phyloP scores from a whole-genome alignment of 2,329 filamentous ascomycete species.

The Penicillium sp. region DNA sequence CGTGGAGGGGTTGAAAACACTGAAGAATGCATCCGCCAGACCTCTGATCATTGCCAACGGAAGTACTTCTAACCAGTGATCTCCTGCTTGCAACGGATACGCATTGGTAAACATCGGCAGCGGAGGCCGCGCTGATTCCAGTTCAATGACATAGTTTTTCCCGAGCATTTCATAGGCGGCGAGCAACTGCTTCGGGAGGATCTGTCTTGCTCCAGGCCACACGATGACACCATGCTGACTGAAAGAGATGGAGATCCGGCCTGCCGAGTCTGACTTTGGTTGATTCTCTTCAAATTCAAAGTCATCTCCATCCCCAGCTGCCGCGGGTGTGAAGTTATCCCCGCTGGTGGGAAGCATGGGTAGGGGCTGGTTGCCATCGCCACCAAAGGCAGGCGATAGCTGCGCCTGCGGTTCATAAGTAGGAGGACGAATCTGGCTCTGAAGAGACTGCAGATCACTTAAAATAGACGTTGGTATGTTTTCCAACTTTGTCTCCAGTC shows the following conservation, averaged over 20 bases:
- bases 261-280: constrained; percentile 30
- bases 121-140: constrained; percentile 48
- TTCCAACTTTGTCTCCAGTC: constrained; percentile 54
- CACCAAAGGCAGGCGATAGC: constrained; percentile 14
- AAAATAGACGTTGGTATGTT: constrained; percentile 40
- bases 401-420: constrained; percentile 17
- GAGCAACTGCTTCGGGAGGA: constrained; percentile 45
- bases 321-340: constrained; percentile 29
- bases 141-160: constrained; percentile 50
- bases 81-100: constrained; percentile 34
- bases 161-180: constrained; percentile 39
- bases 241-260: constrained; percentile 46
- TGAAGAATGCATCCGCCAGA: constrained; percentile 54
- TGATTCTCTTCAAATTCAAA: constrained; percentile 31
- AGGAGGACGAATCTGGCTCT: constrained; percentile 25
- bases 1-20: constrained; percentile 54
- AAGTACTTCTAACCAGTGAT: constrained; percentile 48
- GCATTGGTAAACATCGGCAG: constrained; percentile 43
- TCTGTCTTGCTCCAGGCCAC: constrained; percentile 48
- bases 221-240: constrained; percentile 51
- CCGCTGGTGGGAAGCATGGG: constrained; percentile 14
- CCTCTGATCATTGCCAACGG: constrained; percentile 51
- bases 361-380: constrained; percentile 6
- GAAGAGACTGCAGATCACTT: constrained; percentile 32
- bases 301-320: constrained; percentile 26